Conservation (phyloP, 2,329 filamentous ascomycete species). For the Aspergillus hiratsukae region DNA sequence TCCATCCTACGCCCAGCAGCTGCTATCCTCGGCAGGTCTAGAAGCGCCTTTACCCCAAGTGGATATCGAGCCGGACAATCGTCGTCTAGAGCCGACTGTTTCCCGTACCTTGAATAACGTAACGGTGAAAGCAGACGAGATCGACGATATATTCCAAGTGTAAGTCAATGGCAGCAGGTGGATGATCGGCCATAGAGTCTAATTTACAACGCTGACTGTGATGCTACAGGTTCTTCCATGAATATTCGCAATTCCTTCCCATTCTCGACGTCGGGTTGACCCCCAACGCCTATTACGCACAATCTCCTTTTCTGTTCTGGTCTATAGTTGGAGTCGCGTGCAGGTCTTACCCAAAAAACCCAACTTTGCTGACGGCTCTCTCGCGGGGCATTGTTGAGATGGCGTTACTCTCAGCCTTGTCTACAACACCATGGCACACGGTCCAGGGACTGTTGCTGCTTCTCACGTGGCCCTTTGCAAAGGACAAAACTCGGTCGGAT, state of each 20-base stretch:
- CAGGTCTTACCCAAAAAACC: constrained; percentile 35
- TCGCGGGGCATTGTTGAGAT: constrained; percentile 32
- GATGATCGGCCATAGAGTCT: not conserved
- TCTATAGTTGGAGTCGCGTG: constrained; percentile 47
- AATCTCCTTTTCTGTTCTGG: constrained; percentile 83
- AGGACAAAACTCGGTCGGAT: constrained; percentile 28
- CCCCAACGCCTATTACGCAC: constrained; percentile 70
- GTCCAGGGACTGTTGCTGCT: constrained; percentile 37
- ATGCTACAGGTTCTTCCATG: constrained; percentile 30
- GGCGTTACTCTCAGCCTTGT: constrained; percentile 31
- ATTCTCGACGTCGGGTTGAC: constrained; percentile 47
- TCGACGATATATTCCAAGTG: constrained; percentile 37
- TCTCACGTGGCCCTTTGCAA: constrained; percentile 40
- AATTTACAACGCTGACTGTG: not conserved
- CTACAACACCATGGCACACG: constrained; percentile 29
- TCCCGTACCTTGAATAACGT: constrained; percentile 29
- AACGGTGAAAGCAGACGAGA: constrained; percentile 27
- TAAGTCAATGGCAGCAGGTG: constrained; percentile 10
- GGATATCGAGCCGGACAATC: constrained; percentile 9
- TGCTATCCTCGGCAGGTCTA: constrained; percentile 17
- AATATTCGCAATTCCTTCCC: constrained; percentile 37
- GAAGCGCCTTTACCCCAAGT: constrained; percentile 8
- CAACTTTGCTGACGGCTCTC: constrained; percentile 34
- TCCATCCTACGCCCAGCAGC: constrained; percentile 16
- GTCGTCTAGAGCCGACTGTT: constrained; percentile 18